Evolutionary conservation across 2,329 filamentous ascomycete genomes (phyloP).

Genomic region (Pseudogymnoascus sp.): DNA sequence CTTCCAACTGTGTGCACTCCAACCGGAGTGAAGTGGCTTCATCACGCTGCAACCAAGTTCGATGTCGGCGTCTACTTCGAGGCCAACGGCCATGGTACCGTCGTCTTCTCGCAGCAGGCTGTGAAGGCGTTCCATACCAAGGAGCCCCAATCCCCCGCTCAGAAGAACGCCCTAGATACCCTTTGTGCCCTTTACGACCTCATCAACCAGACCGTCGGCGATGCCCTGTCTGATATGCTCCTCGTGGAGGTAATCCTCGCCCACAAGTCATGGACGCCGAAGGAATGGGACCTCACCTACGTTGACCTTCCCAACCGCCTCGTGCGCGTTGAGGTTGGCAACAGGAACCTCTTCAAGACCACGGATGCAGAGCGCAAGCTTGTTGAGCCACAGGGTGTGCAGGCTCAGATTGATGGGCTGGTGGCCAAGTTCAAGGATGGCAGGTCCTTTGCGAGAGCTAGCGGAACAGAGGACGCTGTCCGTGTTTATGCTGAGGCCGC

Average conservation of each 20-base stretch:
- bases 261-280: constrained; percentile 84
- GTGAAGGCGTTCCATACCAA: constrained; percentile 71
- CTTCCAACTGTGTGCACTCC: constrained; percentile 89
- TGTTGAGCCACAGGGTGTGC: constrained; percentile 69
- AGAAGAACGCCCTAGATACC: constrained; percentile 81
- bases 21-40: constrained; percentile 94
- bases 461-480: constrained; percentile 92
- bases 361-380: constrained; percentile 89
- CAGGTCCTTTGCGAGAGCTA: constrained; percentile 84
- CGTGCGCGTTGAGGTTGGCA: constrained; percentile 82
- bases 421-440: constrained; percentile 89
- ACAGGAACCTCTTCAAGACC: constrained; percentile 85
- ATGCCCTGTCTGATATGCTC: constrained; percentile 91
- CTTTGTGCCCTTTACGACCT: constrained; percentile 78
- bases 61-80: constrained; percentile 98
- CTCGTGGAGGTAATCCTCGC: constrained; percentile 94
- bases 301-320: constrained; percentile 90
- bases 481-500: constrained; percentile 94
- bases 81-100: constrained; percentile 94
- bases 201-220: constrained; percentile 97
- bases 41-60: constrained; percentile 91
- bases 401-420: constrained; percentile 77
- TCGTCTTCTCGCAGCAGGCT: constrained; percentile 85
- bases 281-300: constrained; percentile 91
- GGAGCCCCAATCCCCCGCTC: constrained; percentile 82